Percentiles rank a stretch among this genome's conserved stretches.
phyloP scores from a whole-genome alignment of 1,284 basidiomycete species.

The Heterobasidion parviporum region DNA sequence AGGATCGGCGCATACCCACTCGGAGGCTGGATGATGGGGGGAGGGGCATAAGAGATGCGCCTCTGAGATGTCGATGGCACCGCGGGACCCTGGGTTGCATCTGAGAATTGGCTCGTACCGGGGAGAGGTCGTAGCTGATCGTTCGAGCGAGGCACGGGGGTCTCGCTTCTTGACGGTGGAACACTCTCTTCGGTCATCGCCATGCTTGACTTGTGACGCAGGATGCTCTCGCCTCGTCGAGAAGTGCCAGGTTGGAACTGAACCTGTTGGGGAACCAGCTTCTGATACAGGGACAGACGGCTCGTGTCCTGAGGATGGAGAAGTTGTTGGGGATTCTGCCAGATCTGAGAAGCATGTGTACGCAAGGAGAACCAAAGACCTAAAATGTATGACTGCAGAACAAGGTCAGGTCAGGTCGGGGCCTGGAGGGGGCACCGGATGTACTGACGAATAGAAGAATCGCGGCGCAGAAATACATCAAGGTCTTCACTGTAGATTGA shows the following conservation, averaged over 20 bases:
- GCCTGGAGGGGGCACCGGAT: not conserved
- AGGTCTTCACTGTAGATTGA: conserved; percentile 84
- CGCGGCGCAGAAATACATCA: conserved; percentile 93
- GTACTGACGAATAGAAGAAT: conserved; percentile 81
- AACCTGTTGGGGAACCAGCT: conserved; percentile 34
- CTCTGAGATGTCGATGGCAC: conserved; percentile 23
- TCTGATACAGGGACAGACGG: conserved; percentile 71
- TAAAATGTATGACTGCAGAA: conserved; percentile 82
- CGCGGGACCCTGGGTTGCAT: conserved; percentile 14
- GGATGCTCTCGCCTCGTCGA: conserved; percentile 4
- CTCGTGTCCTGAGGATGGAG: conserved; percentile 52
- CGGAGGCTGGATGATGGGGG: conserved; percentile 22
- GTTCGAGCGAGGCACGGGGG: not conserved
- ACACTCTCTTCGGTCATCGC: conserved; percentile 25
- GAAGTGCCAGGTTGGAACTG: conserved; percentile 6
- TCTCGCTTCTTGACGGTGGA: not conserved
- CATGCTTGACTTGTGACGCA: conserved; percentile 36
- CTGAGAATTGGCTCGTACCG: conserved; percentile 9
- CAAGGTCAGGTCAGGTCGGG: conserved; percentile 5
- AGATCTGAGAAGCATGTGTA: conserved; percentile 97
- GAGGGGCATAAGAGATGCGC: conserved; percentile 51
- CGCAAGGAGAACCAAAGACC: conserved; percentile 98
- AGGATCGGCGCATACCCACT: conserved; percentile 57
- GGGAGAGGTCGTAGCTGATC: conserved; percentile 4
- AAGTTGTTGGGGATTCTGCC: conserved; percentile 93